Conservation (phyloP, 2,329 filamentous ascomycete genomes). For the Ampelomyces quisqualis region DNA sequence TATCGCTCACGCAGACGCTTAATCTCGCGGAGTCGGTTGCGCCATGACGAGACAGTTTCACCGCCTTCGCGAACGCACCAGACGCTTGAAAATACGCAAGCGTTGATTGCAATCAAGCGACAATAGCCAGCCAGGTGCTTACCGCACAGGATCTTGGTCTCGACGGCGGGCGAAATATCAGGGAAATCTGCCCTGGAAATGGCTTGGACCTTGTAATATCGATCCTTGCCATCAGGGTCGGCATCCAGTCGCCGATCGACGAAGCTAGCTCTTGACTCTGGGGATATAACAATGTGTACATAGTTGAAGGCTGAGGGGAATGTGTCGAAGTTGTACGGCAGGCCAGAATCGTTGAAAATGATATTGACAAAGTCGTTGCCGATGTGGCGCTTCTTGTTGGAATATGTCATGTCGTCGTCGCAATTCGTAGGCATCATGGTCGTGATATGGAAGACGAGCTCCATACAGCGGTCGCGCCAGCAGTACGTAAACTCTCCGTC, state of each 20-base stretch:
- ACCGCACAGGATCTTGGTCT: constrained; percentile 84
- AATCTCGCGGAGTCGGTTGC: constrained; percentile 81
- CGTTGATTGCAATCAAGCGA: constrained; percentile 84
- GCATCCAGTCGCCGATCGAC: constrained; percentile 55
- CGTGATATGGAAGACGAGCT: constrained; percentile 92
- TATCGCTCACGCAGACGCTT: constrained; percentile 70
- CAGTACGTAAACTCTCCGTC: constrained; percentile 90
- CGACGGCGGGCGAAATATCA: constrained; percentile 83
- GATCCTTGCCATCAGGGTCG: constrained; percentile 45
- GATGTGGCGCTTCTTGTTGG: constrained; percentile 89
- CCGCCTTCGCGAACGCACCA: constrained; percentile 76
- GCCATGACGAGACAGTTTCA: constrained; percentile 87
- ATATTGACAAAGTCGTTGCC: constrained; percentile 99
- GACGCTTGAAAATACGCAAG: constrained; percentile 89
- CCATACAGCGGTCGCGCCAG: constrained; percentile 92
- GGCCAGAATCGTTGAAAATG: constrained; percentile 94
- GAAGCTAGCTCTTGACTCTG: constrained; percentile 76
- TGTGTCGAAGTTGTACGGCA: constrained; percentile 83
- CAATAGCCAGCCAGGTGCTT: constrained; percentile 82
- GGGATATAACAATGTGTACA: constrained; percentile 93
- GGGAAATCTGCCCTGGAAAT: constrained; percentile 88
- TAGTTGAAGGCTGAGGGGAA: constrained; percentile 96
- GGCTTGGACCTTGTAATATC: constrained; percentile 86
- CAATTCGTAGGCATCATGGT: constrained; percentile 95
- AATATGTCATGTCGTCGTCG: constrained; percentile 69